Conservation (phyloP, 78 protist species). For the Dictyostelium discoideum region DNA sequence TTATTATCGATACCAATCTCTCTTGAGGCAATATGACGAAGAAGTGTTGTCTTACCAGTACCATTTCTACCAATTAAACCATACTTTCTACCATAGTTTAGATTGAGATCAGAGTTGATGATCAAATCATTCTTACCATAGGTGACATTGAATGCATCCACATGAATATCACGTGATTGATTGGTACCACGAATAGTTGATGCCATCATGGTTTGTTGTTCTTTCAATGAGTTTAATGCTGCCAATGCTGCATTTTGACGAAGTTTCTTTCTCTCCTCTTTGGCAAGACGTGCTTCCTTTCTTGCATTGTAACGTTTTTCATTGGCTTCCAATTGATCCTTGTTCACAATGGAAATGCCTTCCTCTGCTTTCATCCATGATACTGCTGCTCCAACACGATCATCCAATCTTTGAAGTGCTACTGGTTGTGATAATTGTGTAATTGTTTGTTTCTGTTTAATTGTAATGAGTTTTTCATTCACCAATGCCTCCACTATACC, state of each 20-base stretch:
- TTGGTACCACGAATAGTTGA: slow-evolving; percentile 49
- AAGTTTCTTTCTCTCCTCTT: slow-evolving; percentile 56
- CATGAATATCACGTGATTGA: slow-evolving; percentile 68
- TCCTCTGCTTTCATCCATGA: slow-evolving; percentile 79
- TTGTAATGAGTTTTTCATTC: slow-evolving; percentile 5
- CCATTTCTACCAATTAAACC: slow-evolving; percentile 97
- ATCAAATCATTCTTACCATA: slow-evolving; percentile 81
- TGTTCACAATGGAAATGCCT: slow-evolving; percentile 60
- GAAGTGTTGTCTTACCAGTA: slow-evolving; percentile 94
- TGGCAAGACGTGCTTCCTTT: slow-evolving; percentile 44
- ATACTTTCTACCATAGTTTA: slow-evolving; percentile 83
- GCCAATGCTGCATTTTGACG: slow-evolving; percentile 60
- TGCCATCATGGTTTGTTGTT: slow-evolving; percentile 48
- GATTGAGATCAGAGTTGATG: slow-evolving; percentile 55
- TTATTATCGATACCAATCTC: slow-evolving; percentile 77
- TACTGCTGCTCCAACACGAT: slow-evolving; percentile 74
- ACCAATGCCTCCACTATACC: neutral
- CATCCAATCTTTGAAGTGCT: slow-evolving; percentile 22
- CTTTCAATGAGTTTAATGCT: slow-evolving; percentile 30
- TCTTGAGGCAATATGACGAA: slow-evolving; percentile 87
- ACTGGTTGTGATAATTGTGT: slow-evolving; percentile 36
- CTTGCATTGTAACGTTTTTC: slow-evolving; percentile 69
- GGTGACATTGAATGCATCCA: slow-evolving; percentile 64
- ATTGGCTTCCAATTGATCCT: slow-evolving; percentile 62
- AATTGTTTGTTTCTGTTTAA: neutral